phyloP scores from a whole-genome alignment of 2,329 filamentous ascomycete genomes.

The Fusarium robinianum region DNA sequence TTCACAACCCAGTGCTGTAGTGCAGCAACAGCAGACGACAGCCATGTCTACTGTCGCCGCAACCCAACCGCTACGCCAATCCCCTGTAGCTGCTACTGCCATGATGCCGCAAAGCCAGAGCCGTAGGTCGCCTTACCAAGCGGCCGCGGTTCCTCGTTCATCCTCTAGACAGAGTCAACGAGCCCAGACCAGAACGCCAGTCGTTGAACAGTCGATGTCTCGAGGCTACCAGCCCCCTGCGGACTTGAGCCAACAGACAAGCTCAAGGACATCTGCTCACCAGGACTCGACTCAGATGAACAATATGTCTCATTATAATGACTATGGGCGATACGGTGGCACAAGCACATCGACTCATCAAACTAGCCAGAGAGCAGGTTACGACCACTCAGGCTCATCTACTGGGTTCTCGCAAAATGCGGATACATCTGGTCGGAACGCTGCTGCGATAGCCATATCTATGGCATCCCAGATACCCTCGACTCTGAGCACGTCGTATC shows the following conservation, averaged over 20 bases:
- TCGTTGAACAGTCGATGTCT: conserved; percentile 23
- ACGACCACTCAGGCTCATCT: conserved; percentile 39
- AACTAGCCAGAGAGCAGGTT: conserved; percentile 27
- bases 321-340: conserved; percentile 26
- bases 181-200: conserved; percentile 39
- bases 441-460: conserved; percentile 32
- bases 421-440: conserved; percentile 36
- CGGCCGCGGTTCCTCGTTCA: conserved; percentile 31
- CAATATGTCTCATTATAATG: conserved; percentile 24
- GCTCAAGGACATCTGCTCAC: conserved; percentile 8
- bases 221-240: conserved; percentile 22
- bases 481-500: conserved; percentile 28
- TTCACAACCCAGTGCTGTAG: conserved; percentile 10
- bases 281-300: conserved; percentile 16
- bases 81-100: conserved; percentile 35
- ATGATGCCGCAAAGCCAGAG: conserved; percentile 37
- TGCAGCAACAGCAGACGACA: conserved; percentile 9
- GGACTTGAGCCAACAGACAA: conserved; percentile 18
- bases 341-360: conserved; percentile 13
- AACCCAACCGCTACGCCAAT: conserved; percentile 36
- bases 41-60: background rate
- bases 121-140: conserved; percentile 41
- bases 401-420: background rate
- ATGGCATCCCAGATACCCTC: conserved; percentile 20
- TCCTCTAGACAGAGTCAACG: conserved; percentile 45